A percentile compares a stretch with the other conserved stretches of the same genome.
Evolutionary conservation across 1,139 yeast genomes (phyloP).

Genomic region (Schizosaccharomyces versatilis): DNA sequence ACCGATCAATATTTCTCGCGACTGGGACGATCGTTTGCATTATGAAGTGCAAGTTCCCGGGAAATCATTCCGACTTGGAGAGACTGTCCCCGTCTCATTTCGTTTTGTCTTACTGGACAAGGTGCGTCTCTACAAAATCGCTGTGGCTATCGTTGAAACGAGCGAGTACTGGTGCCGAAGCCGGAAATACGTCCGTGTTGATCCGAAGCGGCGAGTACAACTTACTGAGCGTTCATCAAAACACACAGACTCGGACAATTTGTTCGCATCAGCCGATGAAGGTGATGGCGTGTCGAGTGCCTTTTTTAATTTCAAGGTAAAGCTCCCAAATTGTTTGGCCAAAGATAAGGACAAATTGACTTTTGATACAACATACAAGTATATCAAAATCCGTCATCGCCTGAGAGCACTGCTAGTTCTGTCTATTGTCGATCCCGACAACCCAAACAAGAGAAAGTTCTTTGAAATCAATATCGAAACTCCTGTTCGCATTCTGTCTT

Average conservation of each 20-base stretch:
- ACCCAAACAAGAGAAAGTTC: constrained; percentile 45
- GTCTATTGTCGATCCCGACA: constrained; percentile 35
- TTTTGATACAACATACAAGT: constrained; percentile 60
- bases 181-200: constrained; percentile 74
- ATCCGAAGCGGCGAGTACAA: constrained; percentile 62
- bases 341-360: constrained; percentile 29
- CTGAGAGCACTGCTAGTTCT: constrained; percentile 64
- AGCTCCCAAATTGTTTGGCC: constrained; percentile 41
- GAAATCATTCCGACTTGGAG: constrained; percentile 64
- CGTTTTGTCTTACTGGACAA: constrained; percentile 70
- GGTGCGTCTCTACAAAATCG: constrained; percentile 62
- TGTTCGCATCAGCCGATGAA: constrained; percentile 24
- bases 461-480: constrained; percentile 83
- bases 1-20: constrained; percentile 72
- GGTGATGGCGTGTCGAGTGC: constrained; percentile 15
- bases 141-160: constrained; percentile 71
- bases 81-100: constrained; percentile 65
- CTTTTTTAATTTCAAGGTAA: constrained; percentile 67
- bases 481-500: constrained; percentile 46
- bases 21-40: constrained; percentile 63
- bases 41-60: constrained; percentile 80
- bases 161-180: constrained; percentile 70
- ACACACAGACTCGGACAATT: constrained; percentile 11
- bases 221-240: constrained; percentile 39
- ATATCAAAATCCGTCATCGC: constrained; percentile 83